Evolutionary conservation across 108 stramenopile species (phyloP).

Genomic region (Nitzschia putrida): DNA sequence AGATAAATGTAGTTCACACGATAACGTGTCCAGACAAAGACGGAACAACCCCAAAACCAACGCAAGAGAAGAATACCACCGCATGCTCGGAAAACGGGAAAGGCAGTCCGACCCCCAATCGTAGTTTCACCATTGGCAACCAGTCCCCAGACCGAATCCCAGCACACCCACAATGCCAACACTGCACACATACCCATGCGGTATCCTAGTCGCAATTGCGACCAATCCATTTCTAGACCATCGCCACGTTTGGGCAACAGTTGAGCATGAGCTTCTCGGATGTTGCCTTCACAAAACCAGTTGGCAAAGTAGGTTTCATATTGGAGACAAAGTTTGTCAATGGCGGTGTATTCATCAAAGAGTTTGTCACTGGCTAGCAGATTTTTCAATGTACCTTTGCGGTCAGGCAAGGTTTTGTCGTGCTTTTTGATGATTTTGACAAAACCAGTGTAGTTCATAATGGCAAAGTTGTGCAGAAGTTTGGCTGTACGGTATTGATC

Average conservation of each 20-base stretch:
- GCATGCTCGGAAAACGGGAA: slow-evolving; percentile 89
- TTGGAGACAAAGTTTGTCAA: slow-evolving; percentile 45
- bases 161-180: slow-evolving; percentile 88
- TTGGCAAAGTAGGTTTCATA: slow-evolving; percentile 71
- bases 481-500: slow-evolving; percentile 80
- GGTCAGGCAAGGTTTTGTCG: slow-evolving; percentile 74
- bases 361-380: slow-evolving; percentile 35
- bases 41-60: slow-evolving; percentile 91
- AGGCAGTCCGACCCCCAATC: slow-evolving; percentile 83
- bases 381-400: slow-evolving; percentile 65
- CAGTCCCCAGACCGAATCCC: slow-evolving; percentile 91
- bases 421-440: slow-evolving; percentile 93
- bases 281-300: slow-evolving; percentile 88
- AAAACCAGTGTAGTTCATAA: slow-evolving; percentile 93
- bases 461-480: slow-evolving; percentile 82
- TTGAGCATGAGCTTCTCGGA: slow-evolving; percentile 82
- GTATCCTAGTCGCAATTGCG: slow-evolving; percentile 84
- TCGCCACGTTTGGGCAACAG: slow-evolving; percentile 89
- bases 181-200: slow-evolving; percentile 91
- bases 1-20: slow-evolving; percentile 91
- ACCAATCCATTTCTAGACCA: slow-evolving; percentile 92
- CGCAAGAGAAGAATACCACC: slow-evolving; percentile 86
- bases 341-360: slow-evolving; percentile 70
- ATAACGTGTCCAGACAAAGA: slow-evolving; percentile 83
- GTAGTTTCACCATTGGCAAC: slow-evolving; percentile 58